These are phyloP conservation scores for Digitaria exilis DNA, from an alignment of 202 grass and related monocot genomes.

Conservation along the genomic window DNA sequence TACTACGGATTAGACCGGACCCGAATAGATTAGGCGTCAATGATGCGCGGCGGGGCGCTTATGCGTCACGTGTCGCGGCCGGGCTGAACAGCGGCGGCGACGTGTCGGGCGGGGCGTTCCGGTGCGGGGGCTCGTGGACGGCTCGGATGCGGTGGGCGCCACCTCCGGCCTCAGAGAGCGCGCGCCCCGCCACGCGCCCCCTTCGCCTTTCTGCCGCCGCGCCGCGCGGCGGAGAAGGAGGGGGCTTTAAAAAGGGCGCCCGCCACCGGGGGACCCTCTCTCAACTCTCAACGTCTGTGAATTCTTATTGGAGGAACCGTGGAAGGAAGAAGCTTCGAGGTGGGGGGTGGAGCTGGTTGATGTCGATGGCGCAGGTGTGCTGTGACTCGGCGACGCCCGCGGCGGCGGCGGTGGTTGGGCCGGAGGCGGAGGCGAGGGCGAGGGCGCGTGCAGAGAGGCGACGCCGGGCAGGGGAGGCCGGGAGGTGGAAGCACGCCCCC, in stretches of 20 bases:
- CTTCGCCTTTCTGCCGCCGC: too few species aligned
- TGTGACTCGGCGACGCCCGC: slow-evolving; percentile 25
- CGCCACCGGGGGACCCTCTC: background rate
- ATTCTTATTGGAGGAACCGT: background rate
- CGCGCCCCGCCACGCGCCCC: slow-evolving; percentile 8
- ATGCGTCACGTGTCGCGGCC: slow-evolving; percentile 27
- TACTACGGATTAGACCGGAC: background rate
- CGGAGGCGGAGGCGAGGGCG: slow-evolving; percentile 42
- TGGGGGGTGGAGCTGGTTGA: background rate
- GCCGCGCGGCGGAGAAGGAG: accelerated
- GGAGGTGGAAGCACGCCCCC: slow-evolving; percentile 30
- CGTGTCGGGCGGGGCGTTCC: background rate
- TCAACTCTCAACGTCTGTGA: background rate
- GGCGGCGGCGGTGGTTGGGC: background rate
- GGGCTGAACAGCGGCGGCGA: background rate
- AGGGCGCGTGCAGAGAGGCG: slow-evolving; percentile 31
- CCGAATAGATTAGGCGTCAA: background rate
- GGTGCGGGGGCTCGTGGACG: slow-evolving; percentile 11
- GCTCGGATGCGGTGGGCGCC: slow-evolving; percentile 1
- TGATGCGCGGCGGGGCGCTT: background rate
- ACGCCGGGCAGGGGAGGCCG: background rate
- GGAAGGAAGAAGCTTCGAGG: background rate
- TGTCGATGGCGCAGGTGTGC: slow-evolving; percentile 70
- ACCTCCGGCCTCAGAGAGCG: background rate
- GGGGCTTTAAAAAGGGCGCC: background rate